Evolutionary conservation across 2,329 filamentous ascomycete species (phyloP).

Genomic region (Fusarium miscanthi): DNA sequence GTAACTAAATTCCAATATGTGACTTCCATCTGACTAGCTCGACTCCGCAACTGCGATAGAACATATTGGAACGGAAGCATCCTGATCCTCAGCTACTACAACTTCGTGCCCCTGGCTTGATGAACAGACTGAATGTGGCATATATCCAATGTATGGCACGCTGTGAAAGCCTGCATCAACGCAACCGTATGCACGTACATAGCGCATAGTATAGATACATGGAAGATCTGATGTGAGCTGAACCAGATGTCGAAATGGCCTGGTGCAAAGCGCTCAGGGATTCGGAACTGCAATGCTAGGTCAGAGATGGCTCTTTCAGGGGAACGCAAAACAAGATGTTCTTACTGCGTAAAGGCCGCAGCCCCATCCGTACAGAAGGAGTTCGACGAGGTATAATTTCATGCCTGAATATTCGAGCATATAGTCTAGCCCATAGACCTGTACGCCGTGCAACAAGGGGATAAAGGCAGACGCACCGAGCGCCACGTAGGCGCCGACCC

Average conservation of each 20-base stretch:
- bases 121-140: background rate
- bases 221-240: background rate
- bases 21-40: background rate
- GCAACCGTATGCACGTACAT: background rate
- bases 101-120: background rate
- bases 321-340: too few relatives aligned
- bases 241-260: background rate
- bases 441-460: background rate
- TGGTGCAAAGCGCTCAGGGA: background rate
- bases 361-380: background rate
- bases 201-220: background rate
- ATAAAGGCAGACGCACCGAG: background rate
- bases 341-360: background rate
- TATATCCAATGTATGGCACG: background rate
- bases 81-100: background rate
- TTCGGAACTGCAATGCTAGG: background rate
- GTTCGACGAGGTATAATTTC: background rate
- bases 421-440: background rate
- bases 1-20: background rate
- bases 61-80: background rate
- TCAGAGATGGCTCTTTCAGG: background rate
- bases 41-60: background rate
- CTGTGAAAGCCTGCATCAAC: background rate
- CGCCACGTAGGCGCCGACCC: background rate
- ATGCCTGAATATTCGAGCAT: background rate